Base-by-base conservation (phyloP, 106 monocot species). In the Allium cepa region DNA sequence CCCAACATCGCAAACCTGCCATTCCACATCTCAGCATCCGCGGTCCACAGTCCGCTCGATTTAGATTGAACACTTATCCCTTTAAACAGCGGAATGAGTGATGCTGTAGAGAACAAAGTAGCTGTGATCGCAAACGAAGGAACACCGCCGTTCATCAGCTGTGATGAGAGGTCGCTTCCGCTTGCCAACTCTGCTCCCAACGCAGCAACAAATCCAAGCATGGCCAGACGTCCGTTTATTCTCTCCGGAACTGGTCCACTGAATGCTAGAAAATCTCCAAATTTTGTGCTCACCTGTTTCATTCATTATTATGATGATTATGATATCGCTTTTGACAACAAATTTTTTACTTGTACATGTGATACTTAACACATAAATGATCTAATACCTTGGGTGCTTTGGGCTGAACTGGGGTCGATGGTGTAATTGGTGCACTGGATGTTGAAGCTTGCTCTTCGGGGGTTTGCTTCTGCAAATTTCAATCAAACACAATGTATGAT, bases 1-100 rank as follows among this genome's bases (percentile, higher is more conserved):
- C 90, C 90, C 9, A 86, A 51, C 85, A 90, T 90, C 1, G 90
- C 90, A 61, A 86, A 75, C 77, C 90, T 64, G 14, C 89, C 89
- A 49, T 89, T 89, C 82, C 71, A 85, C 64, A 89, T 50, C 82
- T 89, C 89, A 7, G 86, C 90, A n/a, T 78, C 69, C 6, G 82
- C 72, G 26, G 60, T 83, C 85, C 82, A 80, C n/a, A 90, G 10
- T 22, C 76, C 80, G 0, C 28, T 55, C 9, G 80, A 66, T 71
- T 27, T 75, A 6, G 82, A 74, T 62, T 85, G 68, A 36, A 58
- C 80, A 11, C 17, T 83, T 46, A 80, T 75, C 2, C 90, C 90
- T 83, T 77, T 63, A 63, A 87, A 79, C 15, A 91, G 64, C 9
- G 87, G 91, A 46, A 87, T 69, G 63, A 91, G 70, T 17, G 91